Evolutionary conservation across 1,284 basidiomycete species (phyloP).

Genomic region (Cryptococcus sp.): DNA sequence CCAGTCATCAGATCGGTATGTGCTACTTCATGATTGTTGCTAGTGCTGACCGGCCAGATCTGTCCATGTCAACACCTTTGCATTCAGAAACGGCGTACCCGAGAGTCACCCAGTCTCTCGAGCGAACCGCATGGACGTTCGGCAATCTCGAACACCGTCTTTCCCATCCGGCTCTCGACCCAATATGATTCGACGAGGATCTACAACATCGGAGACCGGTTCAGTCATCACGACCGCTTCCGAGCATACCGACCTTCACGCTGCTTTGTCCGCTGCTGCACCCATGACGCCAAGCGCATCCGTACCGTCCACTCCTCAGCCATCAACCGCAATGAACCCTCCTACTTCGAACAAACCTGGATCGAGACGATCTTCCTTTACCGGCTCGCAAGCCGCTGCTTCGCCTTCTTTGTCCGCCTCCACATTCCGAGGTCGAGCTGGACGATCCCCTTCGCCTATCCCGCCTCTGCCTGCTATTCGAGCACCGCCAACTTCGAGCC

Average conservation of each 20-base stretch:
- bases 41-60: constrained; percentile 46
- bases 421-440: constrained; percentile 49
- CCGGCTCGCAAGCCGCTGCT: constrained; percentile 49
- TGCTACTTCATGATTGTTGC: background rate
- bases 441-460: constrained; percentile 83
- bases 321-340: constrained; percentile 40
- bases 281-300: constrained; percentile 34
- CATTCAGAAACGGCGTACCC: constrained; percentile 66
- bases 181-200: constrained; percentile 59
- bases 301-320: constrained; percentile 40
- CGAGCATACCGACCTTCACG: constrained; percentile 51
- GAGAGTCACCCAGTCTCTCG: constrained; percentile 62
- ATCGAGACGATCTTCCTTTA: constrained; percentile 82
- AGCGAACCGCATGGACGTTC: constrained; percentile 42
- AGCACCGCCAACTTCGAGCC: constrained; percentile 30
- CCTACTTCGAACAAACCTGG: constrained; percentile 45
- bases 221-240: constrained; percentile 55
- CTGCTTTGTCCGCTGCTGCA: constrained; percentile 44
- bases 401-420: constrained; percentile 39
- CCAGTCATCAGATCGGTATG: constrained; percentile 77
- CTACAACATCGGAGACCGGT: constrained; percentile 67
- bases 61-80: constrained; percentile 80
- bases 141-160: constrained; percentile 46
- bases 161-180: constrained; percentile 50
- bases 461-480: constrained; percentile 83